Evolutionary conservation across 805 yeast species (phyloP).

Genomic region (Yamadazyma sp.): DNA sequence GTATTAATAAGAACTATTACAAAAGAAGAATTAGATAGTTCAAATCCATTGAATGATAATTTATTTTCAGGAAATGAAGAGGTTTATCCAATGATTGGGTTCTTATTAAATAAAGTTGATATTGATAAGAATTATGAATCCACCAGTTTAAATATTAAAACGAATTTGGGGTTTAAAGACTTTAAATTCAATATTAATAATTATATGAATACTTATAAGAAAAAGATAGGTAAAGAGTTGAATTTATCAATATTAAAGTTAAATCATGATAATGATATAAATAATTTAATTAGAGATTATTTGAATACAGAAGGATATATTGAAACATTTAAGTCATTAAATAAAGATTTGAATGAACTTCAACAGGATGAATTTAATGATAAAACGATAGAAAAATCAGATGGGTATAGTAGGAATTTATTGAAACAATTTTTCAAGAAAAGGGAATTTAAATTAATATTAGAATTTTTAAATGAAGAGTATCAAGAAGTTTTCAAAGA

Average conservation of each 20-base stretch:
- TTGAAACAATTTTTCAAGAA: constrained; percentile 20
- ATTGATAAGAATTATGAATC: constrained; percentile 19
- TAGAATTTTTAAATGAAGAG: constrained; percentile 18
- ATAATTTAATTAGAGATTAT: constrained; percentile 36
- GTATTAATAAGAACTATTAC: constrained; percentile 32
- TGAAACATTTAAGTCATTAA: constrained; percentile 32
- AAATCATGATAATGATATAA: constrained; percentile 22
- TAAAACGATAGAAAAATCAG: constrained; percentile 15
- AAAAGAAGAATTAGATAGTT: constrained; percentile 22
- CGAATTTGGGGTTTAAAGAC: constrained; percentile 57
- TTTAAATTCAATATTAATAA: constrained; percentile 60
- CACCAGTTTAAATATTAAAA: constrained; percentile 27
- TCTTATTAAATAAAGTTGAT: constrained; percentile 31
- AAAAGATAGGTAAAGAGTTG: constrained; percentile 19
- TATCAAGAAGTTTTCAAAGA: constrained; percentile 15
- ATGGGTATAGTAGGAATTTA: constrained; percentile 23
- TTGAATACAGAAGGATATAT: constrained; percentile 38
- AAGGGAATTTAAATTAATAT: constrained; percentile 23
- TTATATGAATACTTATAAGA: constrained; percentile 48
- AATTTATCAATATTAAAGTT: constrained; percentile 20
- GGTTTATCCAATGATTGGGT: constrained; percentile 35
- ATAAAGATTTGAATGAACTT: constrained; percentile 27
- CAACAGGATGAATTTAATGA: constrained; percentile 2
- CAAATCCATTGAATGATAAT: constrained; percentile 18
- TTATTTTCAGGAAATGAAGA: constrained; percentile 18